Base-by-base conservation (phyloP, 2,329 filamentous ascomycete species). In the Ceratocystis huliohia region DNA sequence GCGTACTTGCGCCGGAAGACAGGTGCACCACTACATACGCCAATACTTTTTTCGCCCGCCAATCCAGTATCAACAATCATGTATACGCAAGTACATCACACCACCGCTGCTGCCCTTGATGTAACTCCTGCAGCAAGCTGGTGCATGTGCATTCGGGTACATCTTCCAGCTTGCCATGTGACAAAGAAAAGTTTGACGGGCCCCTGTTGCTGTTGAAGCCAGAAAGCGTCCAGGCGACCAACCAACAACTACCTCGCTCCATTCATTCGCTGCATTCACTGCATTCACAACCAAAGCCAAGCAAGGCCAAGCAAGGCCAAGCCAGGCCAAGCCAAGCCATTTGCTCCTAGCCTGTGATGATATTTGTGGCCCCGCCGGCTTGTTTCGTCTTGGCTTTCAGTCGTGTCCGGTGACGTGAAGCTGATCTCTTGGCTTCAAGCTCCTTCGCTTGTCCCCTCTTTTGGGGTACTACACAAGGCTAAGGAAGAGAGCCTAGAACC, bases 101-200 rank as follows among this genome's bases (percentile, higher is more conserved):
- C 37, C 10, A 41, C 13, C 13, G 37, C 37, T 41, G 37, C 10
- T 41, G 4, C 37, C 37, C 37, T 41, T 41, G 56, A 59, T 59
- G 56, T 33, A 59, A 6, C 22, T 30, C 56, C n/a, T 59, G 28
- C 53, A 57, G 53, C 53, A 20, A 22, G 8, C 48, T 22, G 17
- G 48, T 3, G 17, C 48, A 53, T 22, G 6, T n/a, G 48, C 56
- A 33, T 37, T 59, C 28, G 28, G 56, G 37, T 59, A 5, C 56
- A 59, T 28, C 28, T 59, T 59, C 56, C 56, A 59, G 56, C 56
- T 59, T 59, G 56, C 56, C 56, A 59, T 59, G 56, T 59, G 56
- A 59, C 56, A 59, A n/a, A 17, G 56, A 33, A 59, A 59, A 59
- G 13, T 59, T n/a, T 59, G 56, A 33, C 20, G 56, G 48, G 20